phyloP scores from a whole-genome alignment of 2,329 filamentous ascomycete genomes.

The Beauveria sp. region DNA sequence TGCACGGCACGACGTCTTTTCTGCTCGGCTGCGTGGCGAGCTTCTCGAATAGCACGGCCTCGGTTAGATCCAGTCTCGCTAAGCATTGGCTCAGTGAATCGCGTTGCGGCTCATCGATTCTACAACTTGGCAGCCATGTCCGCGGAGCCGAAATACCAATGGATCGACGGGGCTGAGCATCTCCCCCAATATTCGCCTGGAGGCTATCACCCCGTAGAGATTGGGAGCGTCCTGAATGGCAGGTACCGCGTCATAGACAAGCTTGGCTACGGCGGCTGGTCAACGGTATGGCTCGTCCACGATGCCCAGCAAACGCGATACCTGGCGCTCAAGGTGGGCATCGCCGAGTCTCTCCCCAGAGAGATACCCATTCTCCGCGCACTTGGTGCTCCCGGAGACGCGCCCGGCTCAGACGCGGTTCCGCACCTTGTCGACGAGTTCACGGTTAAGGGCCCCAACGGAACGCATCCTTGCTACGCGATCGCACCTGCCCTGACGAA shows the following conservation, averaged over 20 bases:
- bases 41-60: too few relatives aligned
- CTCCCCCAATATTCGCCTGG: background rate
- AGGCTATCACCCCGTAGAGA: conserved; percentile 7
- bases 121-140: too few relatives aligned
- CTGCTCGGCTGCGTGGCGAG: too few relatives aligned
- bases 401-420: background rate
- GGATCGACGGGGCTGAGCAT: background rate
- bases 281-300: conserved; percentile 14
- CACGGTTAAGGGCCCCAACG: background rate
- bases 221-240: conserved; percentile 3
- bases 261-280: conserved; percentile 12
- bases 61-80: too few relatives aligned
- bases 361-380: background rate
- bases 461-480: conserved; percentile 3
- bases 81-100: too few relatives aligned
- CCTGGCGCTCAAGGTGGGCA: conserved; percentile 12
- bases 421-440: conserved; percentile 7
- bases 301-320: background rate
- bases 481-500: background rate
- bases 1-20: too few relatives aligned
- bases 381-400: background rate
- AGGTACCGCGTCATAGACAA: conserved; percentile 15
- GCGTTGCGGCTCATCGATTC: too few relatives aligned
- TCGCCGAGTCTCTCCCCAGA: conserved; percentile 4
- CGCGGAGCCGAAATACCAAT: too few relatives aligned